Percentiles rank a stretch among this genome's conserved stretches.
Evolutionary conservation across 805 yeast species (phyloP).

Genomic region (Candida tallmaniae): DNA sequence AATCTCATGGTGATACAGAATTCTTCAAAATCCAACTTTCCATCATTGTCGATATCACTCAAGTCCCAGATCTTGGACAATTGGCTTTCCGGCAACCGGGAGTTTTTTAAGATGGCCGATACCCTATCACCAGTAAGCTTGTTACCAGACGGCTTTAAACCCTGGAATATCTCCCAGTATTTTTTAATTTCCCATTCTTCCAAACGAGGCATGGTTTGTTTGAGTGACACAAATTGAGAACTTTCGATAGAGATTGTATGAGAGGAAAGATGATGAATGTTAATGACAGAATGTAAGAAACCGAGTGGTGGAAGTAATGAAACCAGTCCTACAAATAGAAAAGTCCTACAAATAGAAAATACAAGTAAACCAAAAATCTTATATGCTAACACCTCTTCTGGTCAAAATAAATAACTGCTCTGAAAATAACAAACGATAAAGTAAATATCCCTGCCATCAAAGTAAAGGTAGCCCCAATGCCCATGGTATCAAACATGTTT

Average conservation of each 20-base stretch:
- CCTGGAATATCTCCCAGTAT: constrained; percentile 96
- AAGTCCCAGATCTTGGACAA: constrained; percentile 85
- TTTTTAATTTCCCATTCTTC: constrained; percentile 96
- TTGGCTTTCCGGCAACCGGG: constrained; percentile 73
- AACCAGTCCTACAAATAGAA: too few relatives aligned
- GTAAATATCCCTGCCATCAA: constrained; percentile 50
- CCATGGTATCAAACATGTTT: constrained; percentile 51
- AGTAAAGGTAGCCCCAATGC: constrained; percentile 71
- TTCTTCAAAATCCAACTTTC: constrained; percentile 91
- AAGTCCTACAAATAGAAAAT: too few relatives aligned
- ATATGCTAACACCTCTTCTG: too few relatives aligned
- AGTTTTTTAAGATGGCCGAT: constrained; percentile 81
- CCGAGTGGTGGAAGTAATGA: too few relatives aligned
- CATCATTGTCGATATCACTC: constrained; percentile 91
- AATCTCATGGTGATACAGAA: constrained; percentile 96
- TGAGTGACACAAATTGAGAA: too few relatives aligned
- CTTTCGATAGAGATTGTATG: too few relatives aligned
- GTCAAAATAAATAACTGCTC: constrained; percentile 2
- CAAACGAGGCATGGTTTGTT: constrained; percentile 55
- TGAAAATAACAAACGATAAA: constrained; percentile 7
- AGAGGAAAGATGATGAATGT: too few relatives aligned
- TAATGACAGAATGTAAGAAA: too few relatives aligned
- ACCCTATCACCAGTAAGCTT: constrained; percentile 83
- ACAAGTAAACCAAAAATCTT: too few relatives aligned
- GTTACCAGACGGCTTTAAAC: constrained; percentile 76